Evolutionary conservation across 129 eudicot species (phyloP), one percentile per base, ranked within the genome.

Genomic region (Tagetes erecta): DNA sequence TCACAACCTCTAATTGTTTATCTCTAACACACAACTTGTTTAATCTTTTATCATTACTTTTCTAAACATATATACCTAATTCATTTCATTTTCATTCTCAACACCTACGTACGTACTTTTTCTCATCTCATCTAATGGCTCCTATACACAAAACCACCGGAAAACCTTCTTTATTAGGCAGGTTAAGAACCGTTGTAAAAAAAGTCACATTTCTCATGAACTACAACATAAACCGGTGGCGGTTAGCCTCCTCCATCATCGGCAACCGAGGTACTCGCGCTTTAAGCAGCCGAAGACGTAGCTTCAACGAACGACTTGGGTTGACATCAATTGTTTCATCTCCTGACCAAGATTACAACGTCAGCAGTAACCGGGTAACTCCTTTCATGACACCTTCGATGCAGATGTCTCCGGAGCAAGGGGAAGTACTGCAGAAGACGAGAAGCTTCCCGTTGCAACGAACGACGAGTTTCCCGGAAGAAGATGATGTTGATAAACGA

Each of bases 401-500:
- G 12, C 59, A 65, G 78, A 72, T 64, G n/a, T 77, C 81, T 0
- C 81, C 81, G 0, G 81, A 79, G 9, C 12, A 77, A 55, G 50
- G 10, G 0, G 77, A 79, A 20, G 27, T 20, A 74, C 56, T 79
- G 14, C 83, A 79, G 52, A 79, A 79, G 78, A 79, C 74, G 1
- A 57, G 50, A 45, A 79, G 83, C 78, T 79, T 79, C 56, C 74
- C 83, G 1, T 66, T 90, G 38, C 88, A 84, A 30, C 67, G 94
- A 78, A 87, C 89, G 7, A 83, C 76, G 0, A 84, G 89, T 67
- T 85, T 74, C 69, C 87, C 89, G 0, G 78, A 76, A 37, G 93
- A 82, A 38, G 97, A 94, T 55, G 98, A 94, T 84, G 53, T 94
- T 71, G 97, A 94, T 68, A 83, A 68, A 68, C 85, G 82, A 77